Base-by-base conservation (phyloP, 1,284 basidiomycete species). In the Xerocomus cyaneibrunnescens region DNA sequence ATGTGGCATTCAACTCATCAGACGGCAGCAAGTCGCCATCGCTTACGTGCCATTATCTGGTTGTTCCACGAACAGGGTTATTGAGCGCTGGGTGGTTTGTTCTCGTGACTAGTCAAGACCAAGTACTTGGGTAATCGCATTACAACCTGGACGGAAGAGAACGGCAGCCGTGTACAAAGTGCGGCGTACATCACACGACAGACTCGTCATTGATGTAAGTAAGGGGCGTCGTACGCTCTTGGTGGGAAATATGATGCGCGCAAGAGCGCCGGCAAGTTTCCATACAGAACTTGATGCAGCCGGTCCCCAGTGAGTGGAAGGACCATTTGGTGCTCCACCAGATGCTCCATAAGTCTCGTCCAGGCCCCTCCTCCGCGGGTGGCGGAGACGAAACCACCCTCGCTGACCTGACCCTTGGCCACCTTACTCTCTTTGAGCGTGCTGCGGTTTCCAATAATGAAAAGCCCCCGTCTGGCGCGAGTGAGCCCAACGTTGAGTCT, bases 401-500 rank as follows among this genome's bases (percentile, higher is more conserved):
- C 58, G 34, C 48, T 50, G 17, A 34, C 19, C 40, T 32, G 54
- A 27, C 59, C 55, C 48, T 58, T 64, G 38, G 52, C 56, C 48
- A 66, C 66, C 62, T 71, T 76, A 16, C 81, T 76, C 32, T 71
- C 70, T 49, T 73, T 73, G 44, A 95, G 74, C 27, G 92, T 95
- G 51, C 75, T 72, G 54, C 89, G 75, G 53, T 81, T 91, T 27
- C 92, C 92, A 8, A 94, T 75, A 17, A 96, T 80, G 60, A 94
- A 89, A 56, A 95, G 69, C 31, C 87, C 91, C 49, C 89, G 75
- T 71, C 88, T 89, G 9, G 92, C 92, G 19, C 93, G 75, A 39
- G 93, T 96, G 56, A 95, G 74, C 1, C 91, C 93, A 10, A 96
- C 93, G 66, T 95, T 95, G 56, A 97, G 74, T 58, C 94, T 73